A percentile compares a stretch with the other conserved stretches of the same genome.
phyloP scores from a whole-genome alignment of 176 grass and related monocot species.

The Bolboschoenus planiculmis region DNA sequence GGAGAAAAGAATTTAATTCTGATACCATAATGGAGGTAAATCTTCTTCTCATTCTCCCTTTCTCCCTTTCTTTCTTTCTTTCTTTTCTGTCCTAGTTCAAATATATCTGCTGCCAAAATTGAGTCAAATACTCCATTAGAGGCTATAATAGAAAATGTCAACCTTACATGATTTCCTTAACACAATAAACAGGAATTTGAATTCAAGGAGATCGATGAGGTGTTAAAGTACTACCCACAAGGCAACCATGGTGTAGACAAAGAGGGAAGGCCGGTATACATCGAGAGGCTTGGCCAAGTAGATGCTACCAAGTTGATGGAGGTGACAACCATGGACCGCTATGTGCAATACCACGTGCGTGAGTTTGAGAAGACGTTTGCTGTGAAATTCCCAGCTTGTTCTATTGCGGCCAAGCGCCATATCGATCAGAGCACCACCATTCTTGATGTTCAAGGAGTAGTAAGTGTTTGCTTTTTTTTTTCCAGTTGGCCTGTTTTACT shows the following conservation, averaged over 20 bases:
- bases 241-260: constrained; percentile 94
- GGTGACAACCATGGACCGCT: constrained; percentile 96
- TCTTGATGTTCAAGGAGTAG: constrained; percentile 95
- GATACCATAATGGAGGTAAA: constrained; percentile 76
- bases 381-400: constrained; percentile 94
- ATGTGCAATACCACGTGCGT: constrained; percentile 87
- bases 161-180: constrained; percentile 17
- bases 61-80: background rate
- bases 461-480: constrained; percentile 32
- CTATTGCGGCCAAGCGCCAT: constrained; percentile 68
- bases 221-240: constrained; percentile 92
- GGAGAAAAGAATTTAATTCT: constrained; percentile 82
- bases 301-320: constrained; percentile 87
- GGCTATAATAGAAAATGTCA: background rate
- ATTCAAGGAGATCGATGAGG: constrained; percentile 78
- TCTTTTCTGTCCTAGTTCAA: background rate
- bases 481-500: background rate
- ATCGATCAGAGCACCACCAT: constrained; percentile 98
- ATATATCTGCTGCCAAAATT: background rate
- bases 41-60: background rate
- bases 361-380: constrained; percentile 93
- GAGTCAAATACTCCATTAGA: background rate
- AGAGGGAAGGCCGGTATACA: constrained; percentile 90
- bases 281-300: constrained; percentile 82
- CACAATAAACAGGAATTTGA: constrained; percentile 48